These are phyloP conservation scores for Nakazawaea populi DNA, from an alignment of 805 yeast genomes.

Conservation along the genomic window DNA sequence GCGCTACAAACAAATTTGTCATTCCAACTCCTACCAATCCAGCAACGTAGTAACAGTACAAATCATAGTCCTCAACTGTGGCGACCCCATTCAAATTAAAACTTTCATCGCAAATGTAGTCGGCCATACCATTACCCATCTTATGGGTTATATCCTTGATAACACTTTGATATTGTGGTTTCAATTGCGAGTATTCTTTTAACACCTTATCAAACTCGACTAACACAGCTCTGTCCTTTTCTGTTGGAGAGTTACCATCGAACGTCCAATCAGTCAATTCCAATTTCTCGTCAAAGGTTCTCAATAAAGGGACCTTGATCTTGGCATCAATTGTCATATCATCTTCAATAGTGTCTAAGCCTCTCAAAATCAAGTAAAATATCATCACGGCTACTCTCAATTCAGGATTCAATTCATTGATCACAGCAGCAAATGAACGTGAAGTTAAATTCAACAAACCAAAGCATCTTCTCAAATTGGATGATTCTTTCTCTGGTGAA, in stretches of 20 bases:
- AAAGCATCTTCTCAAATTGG: conserved; percentile 56
- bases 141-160: conserved; percentile 69
- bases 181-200: conserved; percentile 64
- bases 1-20: conserved; percentile 73
- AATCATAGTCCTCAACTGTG: conserved; percentile 76
- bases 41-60: conserved; percentile 95
- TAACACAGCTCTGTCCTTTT: conserved; percentile 75
- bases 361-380: conserved; percentile 82
- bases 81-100: conserved; percentile 75
- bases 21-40: conserved; percentile 97
- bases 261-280: conserved; percentile 73
- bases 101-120: conserved; percentile 71
- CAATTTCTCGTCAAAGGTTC: conserved; percentile 62
- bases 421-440: conserved; percentile 92
- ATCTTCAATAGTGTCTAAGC: conserved; percentile 93
- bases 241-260: conserved; percentile 65
- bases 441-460: conserved; percentile 65
- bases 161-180: conserved; percentile 71
- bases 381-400: conserved; percentile 74
- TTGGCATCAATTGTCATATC: conserved; percentile 80
- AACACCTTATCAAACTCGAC: conserved; percentile 72
- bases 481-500: conserved; percentile 31
- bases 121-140: conserved; percentile 99
- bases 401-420: conserved; percentile 86
- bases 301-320: conserved; percentile 67